Base-by-base conservation (phyloP, 2,329 filamentous ascomycete genomes). In the Pseudocercospora pini-densiflorae region DNA sequence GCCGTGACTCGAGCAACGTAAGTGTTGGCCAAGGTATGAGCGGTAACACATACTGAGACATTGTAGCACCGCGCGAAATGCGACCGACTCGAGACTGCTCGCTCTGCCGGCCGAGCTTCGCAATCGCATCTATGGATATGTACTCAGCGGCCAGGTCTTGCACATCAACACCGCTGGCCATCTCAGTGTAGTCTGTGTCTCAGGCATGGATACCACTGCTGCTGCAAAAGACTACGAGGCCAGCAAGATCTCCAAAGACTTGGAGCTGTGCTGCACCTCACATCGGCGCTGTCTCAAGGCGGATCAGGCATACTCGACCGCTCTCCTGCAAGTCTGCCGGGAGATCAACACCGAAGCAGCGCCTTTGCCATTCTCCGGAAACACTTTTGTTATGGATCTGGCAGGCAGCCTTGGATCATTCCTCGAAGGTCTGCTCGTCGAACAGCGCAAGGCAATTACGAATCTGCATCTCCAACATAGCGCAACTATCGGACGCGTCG, bases 81-180 rank as follows among this genome's bases (percentile, higher is more conserved):
- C 51, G 9, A 16, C 51, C 1, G 6, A 55, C 24, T 63, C 54
- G 19, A 53, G n/a, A 23, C 23, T 63, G 2, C 49, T 58, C 8
- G 31, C 45, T 27, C 19, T 64, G 23, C 36, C 62, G 4, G 14
- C 62, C 5, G 62, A 64, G 40, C 23, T 64, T 7, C 62, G 62
- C 36, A 59, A 59, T 36, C 29, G 43, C 54, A 64, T 64, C 43
- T 59, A 59, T 27, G 40, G 27, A 12, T 62, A 14, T 27, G 43
- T 29, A 9, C 47, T 62, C 23, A 24, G 51, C 27, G 51, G 51
- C 23, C n/a, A 55, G 6, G 16, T n/a, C 24, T n/a, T 55, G 23
- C 51, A 55, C 51, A n/a, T 55, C 51, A 21, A 55, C 12, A 24
- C 3, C 23, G 27, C 31, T 33, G 31, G 31, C 10, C 31, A 33